Evolutionary conservation across 2,329 filamentous ascomycete species (phyloP).

Genomic region (Fusarium brevicatenulatum): DNA sequence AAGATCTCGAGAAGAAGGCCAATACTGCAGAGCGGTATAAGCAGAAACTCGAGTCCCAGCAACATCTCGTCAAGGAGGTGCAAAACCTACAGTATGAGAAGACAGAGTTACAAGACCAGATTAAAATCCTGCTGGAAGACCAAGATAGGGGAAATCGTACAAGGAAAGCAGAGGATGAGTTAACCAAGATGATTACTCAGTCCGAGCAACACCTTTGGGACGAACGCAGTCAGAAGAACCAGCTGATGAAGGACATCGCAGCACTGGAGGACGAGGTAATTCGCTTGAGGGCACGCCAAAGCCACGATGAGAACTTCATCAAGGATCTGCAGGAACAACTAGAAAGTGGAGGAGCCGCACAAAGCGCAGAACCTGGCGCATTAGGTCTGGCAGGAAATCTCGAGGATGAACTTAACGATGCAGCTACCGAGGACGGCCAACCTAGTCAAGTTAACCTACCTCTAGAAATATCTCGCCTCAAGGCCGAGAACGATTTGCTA

Average conservation of each 20-base stretch:
- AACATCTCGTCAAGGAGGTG: constrained; percentile 65
- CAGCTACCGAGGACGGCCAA: constrained; percentile 51
- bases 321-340: constrained; percentile 70
- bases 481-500: constrained; percentile 69
- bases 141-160: constrained; percentile 48
- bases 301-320: constrained; percentile 64
- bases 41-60: constrained; percentile 69
- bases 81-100: constrained; percentile 65
- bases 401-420: constrained; percentile 69
- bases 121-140: constrained; percentile 51
- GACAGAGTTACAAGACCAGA: constrained; percentile 62
- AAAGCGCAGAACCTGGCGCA: constrained; percentile 31
- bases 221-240: constrained; percentile 57
- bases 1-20: constrained; percentile 69
- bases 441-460: constrained; percentile 52
- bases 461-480: constrained; percentile 66
- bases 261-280: constrained; percentile 59
- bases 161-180: constrained; percentile 52
- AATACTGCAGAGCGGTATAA: constrained; percentile 71
- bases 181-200: constrained; percentile 55
- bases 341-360: constrained; percentile 48
- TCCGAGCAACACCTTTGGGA: constrained; percentile 56
- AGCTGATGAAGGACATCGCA: constrained; percentile 58
- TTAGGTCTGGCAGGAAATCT: constrained; percentile 55
- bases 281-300: constrained; percentile 58